Evolutionary conservation across 345 rosid genomes (phyloP).

Genomic region (Sonneratia alba): DNA sequence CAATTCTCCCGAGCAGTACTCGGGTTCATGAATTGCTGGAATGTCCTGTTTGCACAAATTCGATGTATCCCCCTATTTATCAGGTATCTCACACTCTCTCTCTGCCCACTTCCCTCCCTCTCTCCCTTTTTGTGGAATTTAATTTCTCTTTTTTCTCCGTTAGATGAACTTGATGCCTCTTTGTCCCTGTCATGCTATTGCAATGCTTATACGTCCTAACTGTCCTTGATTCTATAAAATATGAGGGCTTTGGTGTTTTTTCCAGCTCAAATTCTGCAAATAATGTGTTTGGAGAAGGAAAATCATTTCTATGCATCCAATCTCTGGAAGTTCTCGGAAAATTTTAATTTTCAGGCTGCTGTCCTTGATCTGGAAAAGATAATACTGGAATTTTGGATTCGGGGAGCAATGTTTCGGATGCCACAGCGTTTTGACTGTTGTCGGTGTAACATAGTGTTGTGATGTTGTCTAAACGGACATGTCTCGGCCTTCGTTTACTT

Average conservation of each 20-base stretch:
- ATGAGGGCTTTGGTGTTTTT: not conserved
- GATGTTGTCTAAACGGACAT: not conserved
- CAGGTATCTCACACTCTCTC: conserved; percentile 36
- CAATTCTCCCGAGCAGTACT: conserved; percentile 55
- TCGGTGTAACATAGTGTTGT: not conserved
- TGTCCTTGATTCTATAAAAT: not conserved
- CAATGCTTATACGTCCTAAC: not conserved
- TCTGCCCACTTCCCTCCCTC: not conserved
- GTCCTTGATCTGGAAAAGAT: not conserved
- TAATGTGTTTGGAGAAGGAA: not conserved
- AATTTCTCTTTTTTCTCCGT: not conserved
- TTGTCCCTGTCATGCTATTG: not conserved
- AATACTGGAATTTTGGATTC: too few relatives aligned
- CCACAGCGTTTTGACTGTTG: not conserved
- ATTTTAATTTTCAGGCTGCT: not conserved
- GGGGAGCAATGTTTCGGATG: not conserved
- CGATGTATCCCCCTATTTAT: conserved; percentile 96
- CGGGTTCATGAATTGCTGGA: conserved; percentile 95
- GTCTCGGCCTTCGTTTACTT: not conserved
- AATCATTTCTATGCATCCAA: not conserved
- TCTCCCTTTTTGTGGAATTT: not conserved
- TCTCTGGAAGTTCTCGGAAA: too few relatives aligned
- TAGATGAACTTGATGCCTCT: too few relatives aligned
- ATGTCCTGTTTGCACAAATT: conserved; percentile 95
- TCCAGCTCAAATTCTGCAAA: not conserved